These are phyloP conservation scores for Kwoniella shivajii DNA, from an alignment of 1,284 basidiomycete genomes.

Conservation along the genomic window DNA sequence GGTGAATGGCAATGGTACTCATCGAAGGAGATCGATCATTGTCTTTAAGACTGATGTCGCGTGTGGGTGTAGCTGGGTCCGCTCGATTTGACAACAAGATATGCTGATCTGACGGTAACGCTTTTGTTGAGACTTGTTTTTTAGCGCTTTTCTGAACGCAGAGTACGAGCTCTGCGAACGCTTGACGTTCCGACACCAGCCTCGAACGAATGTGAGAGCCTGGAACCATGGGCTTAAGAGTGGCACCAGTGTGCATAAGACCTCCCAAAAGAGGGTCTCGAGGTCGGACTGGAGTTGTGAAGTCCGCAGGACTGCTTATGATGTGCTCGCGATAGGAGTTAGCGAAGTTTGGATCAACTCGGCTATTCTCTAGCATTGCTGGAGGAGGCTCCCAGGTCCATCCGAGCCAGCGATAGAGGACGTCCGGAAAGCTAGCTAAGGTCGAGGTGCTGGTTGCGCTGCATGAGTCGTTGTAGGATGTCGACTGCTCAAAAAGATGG, in stretches of 20 bases:
- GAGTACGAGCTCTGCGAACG: conserved; percentile 9
- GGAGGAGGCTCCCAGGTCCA: conserved; percentile 17
- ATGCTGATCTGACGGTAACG: no score
- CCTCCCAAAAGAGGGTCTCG: not conserved
- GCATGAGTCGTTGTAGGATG: not conserved
- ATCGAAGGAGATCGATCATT: no score
- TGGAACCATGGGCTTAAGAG: not conserved
- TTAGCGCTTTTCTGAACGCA: conserved; percentile 16
- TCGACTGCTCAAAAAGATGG: conserved; percentile 12
- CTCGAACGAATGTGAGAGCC: conserved; percentile 1
- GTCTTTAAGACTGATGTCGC: no score
- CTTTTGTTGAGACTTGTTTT: no score
- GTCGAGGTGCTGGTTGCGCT: not conserved
- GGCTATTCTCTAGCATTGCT: not conserved
- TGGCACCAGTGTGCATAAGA: not conserved
- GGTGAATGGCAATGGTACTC: no score
- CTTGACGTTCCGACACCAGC: conserved; percentile 9
- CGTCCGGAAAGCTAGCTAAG: not conserved
- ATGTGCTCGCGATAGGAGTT: not conserved
- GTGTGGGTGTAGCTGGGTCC: no score
- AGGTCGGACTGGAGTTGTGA: not conserved
- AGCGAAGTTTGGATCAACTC: no score
- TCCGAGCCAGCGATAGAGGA: conserved; percentile 12
- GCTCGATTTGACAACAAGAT: no score
- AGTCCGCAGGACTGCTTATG: not conserved